Evolutionary conservation across 306 rosid species (phyloP), one percentile per base, ranked within the genome.

Genomic region (Ormosia emarginata): DNA sequence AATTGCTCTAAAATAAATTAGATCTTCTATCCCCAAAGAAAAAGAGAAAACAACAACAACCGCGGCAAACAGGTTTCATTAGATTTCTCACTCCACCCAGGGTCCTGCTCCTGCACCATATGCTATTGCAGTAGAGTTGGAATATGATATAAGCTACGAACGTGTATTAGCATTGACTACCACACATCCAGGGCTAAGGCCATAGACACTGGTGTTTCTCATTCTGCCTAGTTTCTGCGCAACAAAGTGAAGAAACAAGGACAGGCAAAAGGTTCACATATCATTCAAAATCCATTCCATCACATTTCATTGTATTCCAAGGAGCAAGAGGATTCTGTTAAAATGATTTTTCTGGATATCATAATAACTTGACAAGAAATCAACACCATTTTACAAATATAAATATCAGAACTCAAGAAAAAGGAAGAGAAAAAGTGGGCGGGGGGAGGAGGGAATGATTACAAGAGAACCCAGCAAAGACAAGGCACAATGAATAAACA

Each of bases 291-390:
- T 73, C 46, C 66, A 65, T 73, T 67, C n/a, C 76, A 55, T 55
- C 41, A 39, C 65, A 39, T 7, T 39, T 61, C 70, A 71, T 33
- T 53, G 36, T 15, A 56, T 46, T 46, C 46, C 77, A 84, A 11
- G 43, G 24, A 73, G 44, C 43, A 43, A 47, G 39, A 70, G 62
- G 32, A 33, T 74, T 58, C 57, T 56, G 40, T 74, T 39, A 1
- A 30, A 71, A 6, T 18, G 0, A 13, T 40, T 36, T 49, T 80
- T 49, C 47, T 13, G 12, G 41, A 57, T 76, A 70, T 76, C 53
- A 68, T 71, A 30, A 76, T 76, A 58, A 61, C 52, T 69, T 75
- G 56, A 63, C 65, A 71, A 64, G 61, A 71, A 56, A 77, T 72
- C 77, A 57, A 32, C 61, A 59, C 71, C 15, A 1, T 30, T 71